These are phyloP conservation scores for Closterium sp. DNA, from an alignment of 139 green algal species.

Conservation along the genomic window DNA sequence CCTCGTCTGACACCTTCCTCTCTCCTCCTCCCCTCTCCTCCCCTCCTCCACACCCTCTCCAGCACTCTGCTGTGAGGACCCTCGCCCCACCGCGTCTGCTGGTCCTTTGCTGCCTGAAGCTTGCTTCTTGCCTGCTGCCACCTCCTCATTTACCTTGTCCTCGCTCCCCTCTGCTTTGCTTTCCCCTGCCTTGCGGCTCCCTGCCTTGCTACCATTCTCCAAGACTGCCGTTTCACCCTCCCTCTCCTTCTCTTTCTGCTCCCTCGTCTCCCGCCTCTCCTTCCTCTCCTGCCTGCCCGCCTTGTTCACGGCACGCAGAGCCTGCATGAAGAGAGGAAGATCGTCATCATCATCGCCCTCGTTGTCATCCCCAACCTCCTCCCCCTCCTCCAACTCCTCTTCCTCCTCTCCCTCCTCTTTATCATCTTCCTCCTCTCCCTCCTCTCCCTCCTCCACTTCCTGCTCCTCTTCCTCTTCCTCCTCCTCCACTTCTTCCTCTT, in stretches of 20 bases:
- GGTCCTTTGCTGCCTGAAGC: background rate
- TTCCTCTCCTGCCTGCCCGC: background rate
- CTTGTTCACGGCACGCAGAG: background rate
- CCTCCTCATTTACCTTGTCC: no score
- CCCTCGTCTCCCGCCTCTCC: background rate
- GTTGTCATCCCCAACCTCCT: background rate
- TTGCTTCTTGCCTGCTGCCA: background rate
- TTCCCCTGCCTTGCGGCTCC: background rate
- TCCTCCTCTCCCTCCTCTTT: background rate
- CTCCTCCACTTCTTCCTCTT: background rate
- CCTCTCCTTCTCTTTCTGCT: background rate
- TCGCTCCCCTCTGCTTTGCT: no score
- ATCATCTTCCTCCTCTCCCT: conserved; percentile 1
- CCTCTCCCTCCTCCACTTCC: conserved; percentile 1
- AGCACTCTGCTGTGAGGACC: no score
- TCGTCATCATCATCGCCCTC: conserved; percentile 13
- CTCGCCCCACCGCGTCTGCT: no score
- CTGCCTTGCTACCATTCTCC: background rate
- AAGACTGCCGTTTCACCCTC: background rate
- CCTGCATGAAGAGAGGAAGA: background rate
- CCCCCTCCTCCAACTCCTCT: background rate
- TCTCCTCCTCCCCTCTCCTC: background rate
- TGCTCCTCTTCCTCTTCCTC: background rate
- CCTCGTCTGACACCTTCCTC: background rate
- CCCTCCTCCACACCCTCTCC: background rate